Evolutionary conservation across 2,329 filamentous ascomycete genomes (phyloP).

Genomic region (Diaporthe nobilis): DNA sequence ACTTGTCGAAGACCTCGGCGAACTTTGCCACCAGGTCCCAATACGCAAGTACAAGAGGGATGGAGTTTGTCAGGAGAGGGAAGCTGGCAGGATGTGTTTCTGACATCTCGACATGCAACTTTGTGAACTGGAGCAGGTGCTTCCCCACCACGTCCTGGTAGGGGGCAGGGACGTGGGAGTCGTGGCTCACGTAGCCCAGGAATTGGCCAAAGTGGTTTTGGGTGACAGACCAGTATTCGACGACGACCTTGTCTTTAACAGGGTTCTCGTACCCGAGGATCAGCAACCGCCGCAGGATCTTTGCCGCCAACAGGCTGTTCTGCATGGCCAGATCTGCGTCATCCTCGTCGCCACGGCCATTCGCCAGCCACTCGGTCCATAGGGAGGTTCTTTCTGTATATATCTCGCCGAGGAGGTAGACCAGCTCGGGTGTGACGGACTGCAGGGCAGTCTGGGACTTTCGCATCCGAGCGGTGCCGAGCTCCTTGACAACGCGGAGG

Average conservation of each 20-base stretch:
- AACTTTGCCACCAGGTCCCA: slow-evolving; percentile 86
- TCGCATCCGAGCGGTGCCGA: slow-evolving; percentile 83
- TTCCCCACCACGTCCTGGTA: slow-evolving; percentile 80
- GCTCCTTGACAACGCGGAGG: slow-evolving; percentile 90
- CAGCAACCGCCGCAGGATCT: slow-evolving; percentile 83
- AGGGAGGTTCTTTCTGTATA: slow-evolving; percentile 80
- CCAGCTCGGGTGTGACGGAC: slow-evolving; percentile 83
- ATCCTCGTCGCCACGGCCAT: slow-evolving; percentile 70
- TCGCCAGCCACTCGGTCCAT: slow-evolving; percentile 76
- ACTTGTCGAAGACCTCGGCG: slow-evolving; percentile 79
- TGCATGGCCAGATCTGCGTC: slow-evolving; percentile 76
- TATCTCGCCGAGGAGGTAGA: slow-evolving; percentile 83
- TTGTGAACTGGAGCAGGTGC: slow-evolving; percentile 90
- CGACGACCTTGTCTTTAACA: slow-evolving; percentile 81
- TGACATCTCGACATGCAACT: slow-evolving; percentile 91
- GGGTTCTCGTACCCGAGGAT: slow-evolving; percentile 88
- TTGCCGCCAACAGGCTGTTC: slow-evolving; percentile 84
- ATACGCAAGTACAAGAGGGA: slow-evolving; percentile 84
- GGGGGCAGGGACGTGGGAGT: slow-evolving; percentile 65
- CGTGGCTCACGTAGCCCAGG: slow-evolving; percentile 72
- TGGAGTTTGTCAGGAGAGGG: slow-evolving; percentile 82
- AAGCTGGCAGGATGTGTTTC: slow-evolving; percentile 86
- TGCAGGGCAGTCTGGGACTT: slow-evolving; percentile 84
- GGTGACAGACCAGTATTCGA: slow-evolving; percentile 84
- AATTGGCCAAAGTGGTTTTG: slow-evolving; percentile 85